A percentile compares a stretch with the other conserved stretches of the same genome.
These are phyloP conservation scores for Pleurotus eryngii DNA, from an alignment of 768 basidiomycete species.

Conservation along the genomic window DNA sequence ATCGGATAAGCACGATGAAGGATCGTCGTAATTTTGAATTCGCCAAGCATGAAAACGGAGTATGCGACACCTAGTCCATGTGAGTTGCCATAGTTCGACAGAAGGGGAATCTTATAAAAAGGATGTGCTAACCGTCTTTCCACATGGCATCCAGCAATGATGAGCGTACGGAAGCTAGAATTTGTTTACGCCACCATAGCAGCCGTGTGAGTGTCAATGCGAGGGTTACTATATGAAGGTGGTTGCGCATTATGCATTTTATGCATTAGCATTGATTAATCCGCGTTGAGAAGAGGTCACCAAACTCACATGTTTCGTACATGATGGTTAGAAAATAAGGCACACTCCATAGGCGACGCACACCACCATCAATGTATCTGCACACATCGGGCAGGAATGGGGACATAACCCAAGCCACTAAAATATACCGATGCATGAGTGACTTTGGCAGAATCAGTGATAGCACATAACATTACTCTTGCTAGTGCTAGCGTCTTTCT, in stretches of 20 bases:
- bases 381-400: not conserved
- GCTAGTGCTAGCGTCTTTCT: not conserved
- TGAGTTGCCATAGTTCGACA: not conserved
- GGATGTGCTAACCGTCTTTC: constrained; percentile 14
- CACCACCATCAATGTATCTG: constrained; percentile 10
- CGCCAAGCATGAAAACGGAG: constrained; percentile 14
- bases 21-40: not conserved
- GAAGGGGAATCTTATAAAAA: not conserved
- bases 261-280: too few relatives aligned
- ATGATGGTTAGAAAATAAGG: constrained; percentile 15
- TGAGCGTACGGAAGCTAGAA: constrained; percentile 11
- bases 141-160: constrained; percentile 15
- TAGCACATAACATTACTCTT: not conserved
- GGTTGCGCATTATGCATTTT: not conserved
- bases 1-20: not conserved
- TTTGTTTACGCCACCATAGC: constrained; percentile 12
- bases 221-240: constrained; percentile 9
- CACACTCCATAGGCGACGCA: constrained; percentile 8
- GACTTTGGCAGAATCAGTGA: not conserved
- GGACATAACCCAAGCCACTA: not conserved
- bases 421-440: not conserved
- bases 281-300: not conserved
- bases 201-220: constrained; percentile 13
- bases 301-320: constrained; percentile 13
- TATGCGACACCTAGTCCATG: constrained; percentile 12